Evolutionary conservation across 2,329 filamentous ascomycete genomes (phyloP), one percentile per base, ranked within the genome.

Genomic region (Myriosclerotinia scirpicola): DNA sequence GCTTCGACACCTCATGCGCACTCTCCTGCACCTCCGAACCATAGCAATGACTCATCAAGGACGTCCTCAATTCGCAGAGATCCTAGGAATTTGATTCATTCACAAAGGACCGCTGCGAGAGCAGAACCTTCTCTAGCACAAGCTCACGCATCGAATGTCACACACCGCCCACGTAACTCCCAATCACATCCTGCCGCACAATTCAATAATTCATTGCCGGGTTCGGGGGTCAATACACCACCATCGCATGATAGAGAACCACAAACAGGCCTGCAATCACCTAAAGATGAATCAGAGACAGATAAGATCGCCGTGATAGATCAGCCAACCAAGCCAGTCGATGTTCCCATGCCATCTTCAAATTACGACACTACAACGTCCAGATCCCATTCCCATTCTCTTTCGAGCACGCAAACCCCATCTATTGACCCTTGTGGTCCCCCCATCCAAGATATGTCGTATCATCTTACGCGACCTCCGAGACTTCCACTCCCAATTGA

Each of bases 401-500:
- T 66, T 50, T 61, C 64, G 34, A 59, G 46, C 48, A 42, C 64
- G 8, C 61, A 56, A 26, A 20, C 52, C n/a, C 17, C 48, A 77
- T 88, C 86, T 73, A 78, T 88, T 71, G 87, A 86, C 70, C 77
- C 80, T 44, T 81, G 80, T 40, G 80, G 76, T n/a, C 79, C 79
- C 52, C 78, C 79, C 46, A 60, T 69, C 44, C 72, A 76, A 71
- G 82, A 77, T 75, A 84, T 88, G 80, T 83, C 83, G 54, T 89
- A 88, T 74, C 79, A 78, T 85, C 74, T 88, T 71, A 81, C 84
- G 67, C 85, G 90, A n/a, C 94, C 94, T 55, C 94, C 94, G 61
- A 90, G 94, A 68, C 82, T 98, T 74, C 94, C 94, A 67, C 85
- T 98, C 67, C 93, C 94, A 65, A 97, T 98, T 73, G 93, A 96